Evolutionary conservation across 1,139 yeast species (phyloP).

Genomic region (Eremothecium gossypii): DNA sequence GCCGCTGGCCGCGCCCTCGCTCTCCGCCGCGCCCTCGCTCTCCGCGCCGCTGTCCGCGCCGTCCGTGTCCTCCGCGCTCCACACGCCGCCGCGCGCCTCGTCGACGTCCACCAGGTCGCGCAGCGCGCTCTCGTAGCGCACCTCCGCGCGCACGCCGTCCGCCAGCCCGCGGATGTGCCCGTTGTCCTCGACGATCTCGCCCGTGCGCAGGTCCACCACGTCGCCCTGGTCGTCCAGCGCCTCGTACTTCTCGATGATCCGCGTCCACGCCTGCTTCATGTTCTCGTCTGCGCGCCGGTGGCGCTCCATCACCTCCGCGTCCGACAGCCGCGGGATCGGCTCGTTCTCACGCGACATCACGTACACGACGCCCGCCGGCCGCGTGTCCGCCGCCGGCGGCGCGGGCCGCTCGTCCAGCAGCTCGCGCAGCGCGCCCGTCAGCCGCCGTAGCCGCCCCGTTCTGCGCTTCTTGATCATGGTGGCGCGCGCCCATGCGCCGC

Average conservation of each 20-base stretch:
- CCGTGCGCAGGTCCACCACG: conserved; percentile 53
- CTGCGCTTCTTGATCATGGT: conserved; percentile 9
- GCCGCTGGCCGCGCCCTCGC: conserved; percentile 2
- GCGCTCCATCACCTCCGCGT: conserved; percentile 26
- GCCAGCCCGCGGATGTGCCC: conserved; percentile 45
- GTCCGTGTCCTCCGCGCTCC: conserved; percentile 11
- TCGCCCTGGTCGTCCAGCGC: conserved; percentile 52
- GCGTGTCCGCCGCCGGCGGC: conserved; percentile 1
- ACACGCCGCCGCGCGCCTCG: conserved; percentile 10
- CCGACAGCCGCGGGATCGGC: conserved; percentile 27
- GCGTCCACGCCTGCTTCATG: conserved; percentile 39
- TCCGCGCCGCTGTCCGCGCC: conserved; percentile 10
- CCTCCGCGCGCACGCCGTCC: not conserved
- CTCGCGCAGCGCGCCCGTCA: conserved; percentile 21
- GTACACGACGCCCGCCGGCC: conserved; percentile 13
- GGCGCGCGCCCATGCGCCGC: too few species aligned
- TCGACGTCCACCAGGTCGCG: conserved; percentile 17
- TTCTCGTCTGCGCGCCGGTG: conserved; percentile 33
- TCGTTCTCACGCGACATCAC: conserved; percentile 28
- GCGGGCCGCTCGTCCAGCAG: conserved; percentile 10
- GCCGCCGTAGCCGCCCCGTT: conserved; percentile 11
- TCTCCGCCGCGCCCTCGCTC: conserved; percentile 6
- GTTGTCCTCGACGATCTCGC: conserved; percentile 48
- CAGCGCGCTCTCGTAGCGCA: conserved; percentile 17
- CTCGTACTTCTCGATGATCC: conserved; percentile 47